Base-by-base conservation (phyloP, 805 yeast species). In the Candida lessepsii region DNA sequence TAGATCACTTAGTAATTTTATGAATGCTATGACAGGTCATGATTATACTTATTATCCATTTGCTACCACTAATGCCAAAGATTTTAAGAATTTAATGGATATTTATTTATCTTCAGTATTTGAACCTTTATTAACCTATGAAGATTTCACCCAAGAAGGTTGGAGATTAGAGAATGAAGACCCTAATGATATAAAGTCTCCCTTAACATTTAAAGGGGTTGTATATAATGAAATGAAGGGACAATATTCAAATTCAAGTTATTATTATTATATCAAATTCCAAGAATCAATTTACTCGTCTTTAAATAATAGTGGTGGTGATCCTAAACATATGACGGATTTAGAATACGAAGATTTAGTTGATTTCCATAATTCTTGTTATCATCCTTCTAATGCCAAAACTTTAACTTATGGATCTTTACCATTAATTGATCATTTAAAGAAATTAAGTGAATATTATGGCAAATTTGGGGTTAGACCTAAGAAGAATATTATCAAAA, bases 171-270 rank as follows among this genome's bases (percentile, higher is more conserved):
- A 93, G 60, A 78, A 87, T 49, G 76, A 75, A 39, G 73, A 70
- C 39, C 61, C 80, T 5, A 60, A 71, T 5, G 89, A 90, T 56
- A 65, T 67, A 11, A 44, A 52, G 0, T 72, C 86, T 10, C 85
- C 87, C 1, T 56, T 93, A 29, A 70, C 68, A 3, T 87, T 88
- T 61, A 93, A 93, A 61, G 99, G 99, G 33, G 99, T 93, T 24
- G 99, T 93, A 2, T 93, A 86, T 60, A 93, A 93, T 58, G 99
- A 93, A 65, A 93, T 93, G 99, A 93, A 93, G 63, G 99, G 99
- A 7, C 97, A 91, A 62, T 78, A 87, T 56, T 85, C 96, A 0
- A 91, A 88, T 59, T 78, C 96, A 0, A 78, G 90, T 2, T 93
- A 93, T 60, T 76, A 82, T 47, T 89, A 75, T 58, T 91, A 90